Conservation (phyloP, 2,329 filamentous ascomycete genomes). For the Eurotiales sp. region DNA sequence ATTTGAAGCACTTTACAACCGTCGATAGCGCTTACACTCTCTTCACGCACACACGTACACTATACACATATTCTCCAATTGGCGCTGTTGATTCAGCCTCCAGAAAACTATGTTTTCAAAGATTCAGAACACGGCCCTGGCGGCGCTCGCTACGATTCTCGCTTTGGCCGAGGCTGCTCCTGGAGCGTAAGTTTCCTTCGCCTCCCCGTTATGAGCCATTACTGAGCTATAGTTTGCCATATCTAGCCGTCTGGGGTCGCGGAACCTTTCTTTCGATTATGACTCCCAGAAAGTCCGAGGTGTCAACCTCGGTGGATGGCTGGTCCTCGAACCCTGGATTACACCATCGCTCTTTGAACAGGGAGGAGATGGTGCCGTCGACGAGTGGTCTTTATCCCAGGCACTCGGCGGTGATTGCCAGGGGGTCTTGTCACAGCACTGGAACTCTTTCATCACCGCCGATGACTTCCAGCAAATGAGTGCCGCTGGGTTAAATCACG, state of each 20-base stretch:
- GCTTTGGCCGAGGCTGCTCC: slow-evolving; percentile 12
- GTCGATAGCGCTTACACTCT: not conserved
- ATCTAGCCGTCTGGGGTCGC: slow-evolving; percentile 24
- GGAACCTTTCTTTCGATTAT: slow-evolving; percentile 49
- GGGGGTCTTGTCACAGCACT: slow-evolving; percentile 51
- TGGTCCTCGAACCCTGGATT: slow-evolving; percentile 63
- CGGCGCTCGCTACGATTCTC: slow-evolving; percentile 8
- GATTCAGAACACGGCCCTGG: slow-evolving; percentile 11
- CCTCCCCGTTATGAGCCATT: not conserved
- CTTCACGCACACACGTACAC: not conserved
- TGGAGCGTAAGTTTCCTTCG: not conserved
- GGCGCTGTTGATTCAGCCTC: slow-evolving; percentile 5
- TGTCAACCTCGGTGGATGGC: slow-evolving; percentile 64
- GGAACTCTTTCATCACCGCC: slow-evolving; percentile 56
- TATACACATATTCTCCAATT: not conserved
- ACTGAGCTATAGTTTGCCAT: not conserved
- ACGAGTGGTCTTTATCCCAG: slow-evolving; percentile 55
- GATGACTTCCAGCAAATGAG: slow-evolving; percentile 56
- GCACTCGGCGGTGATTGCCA: slow-evolving; percentile 49
- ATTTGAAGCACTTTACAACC: slow-evolving; percentile 3
- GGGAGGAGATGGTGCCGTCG: slow-evolving; percentile 48
- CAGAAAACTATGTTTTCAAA: slow-evolving; percentile 13
- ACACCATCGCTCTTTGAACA: slow-evolving; percentile 58
- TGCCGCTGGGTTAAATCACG: slow-evolving; percentile 57
- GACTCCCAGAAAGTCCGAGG: slow-evolving; percentile 55